Conservation (phyloP, 176 grass and related monocot species). For the Secale cereale region DNA sequence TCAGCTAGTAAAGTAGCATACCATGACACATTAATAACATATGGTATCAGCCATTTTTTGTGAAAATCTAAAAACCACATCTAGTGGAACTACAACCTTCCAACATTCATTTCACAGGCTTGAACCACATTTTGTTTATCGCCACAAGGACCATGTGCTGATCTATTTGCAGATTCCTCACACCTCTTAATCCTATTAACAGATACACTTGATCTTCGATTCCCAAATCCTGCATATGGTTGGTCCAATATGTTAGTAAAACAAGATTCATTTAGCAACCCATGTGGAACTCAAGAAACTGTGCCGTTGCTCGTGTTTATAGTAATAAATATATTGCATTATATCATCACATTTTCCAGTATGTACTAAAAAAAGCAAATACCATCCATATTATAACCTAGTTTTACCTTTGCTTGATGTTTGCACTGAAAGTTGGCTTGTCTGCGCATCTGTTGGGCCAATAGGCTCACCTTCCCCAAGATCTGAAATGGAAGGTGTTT, state of each 20-base stretch:
- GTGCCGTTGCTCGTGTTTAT: background rate
- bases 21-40: constrained; percentile 13
- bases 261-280: constrained; percentile 7
- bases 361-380: background rate
- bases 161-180: constrained; percentile 26
- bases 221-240: constrained; percentile 37
- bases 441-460: constrained; percentile 23
- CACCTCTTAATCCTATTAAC: constrained; percentile 23
- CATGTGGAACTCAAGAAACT: constrained; percentile 18
- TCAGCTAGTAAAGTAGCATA: constrained; percentile 3
- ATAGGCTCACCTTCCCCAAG: constrained; percentile 20
- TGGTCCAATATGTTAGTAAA: constrained; percentile 24
- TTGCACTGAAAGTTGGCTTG: constrained; percentile 27
- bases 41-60: background rate
- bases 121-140: constrained; percentile 26
- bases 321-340: background rate
- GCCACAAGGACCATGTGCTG: constrained; percentile 11
- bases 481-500: constrained; percentile 30
- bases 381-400: background rate
- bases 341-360: background rate
- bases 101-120: constrained; percentile 30
- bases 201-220: constrained; percentile 23
- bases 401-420: constrained; percentile 34
- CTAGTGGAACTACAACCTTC: constrained; percentile 43
- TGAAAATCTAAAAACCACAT: constrained; percentile 3